Evolutionary conservation across 176 grass and related monocot genomes (phyloP).

Genomic region (Zea mays): Zm-B73-REFERENCE-NAM-5.0 NC_050102.1:4365001-4365500

Average conservation of each 20-base stretch:
- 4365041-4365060: neutral
- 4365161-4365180: neutral
- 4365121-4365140: neutral
- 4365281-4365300: neutral
- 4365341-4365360: neutral
- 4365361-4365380: accelerated
- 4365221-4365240: neutral
- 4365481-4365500: neutral
- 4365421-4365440: neutral
- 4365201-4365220: neutral
- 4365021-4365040: no score
- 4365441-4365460: neutral
- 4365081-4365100: neutral
- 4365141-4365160: neutral
- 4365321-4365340: neutral
- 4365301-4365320: neutral
- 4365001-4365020: no score
- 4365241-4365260: conserved; percentile 22
- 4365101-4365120: accelerated
- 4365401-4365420: accelerated
- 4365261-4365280: neutral
- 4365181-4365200: no score
- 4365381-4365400: accelerated
- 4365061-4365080: neutral
- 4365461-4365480: neutral